Conservation (phyloP, 2,329 filamentous ascomycete species). For the Dactylellina parvicollis region DNA sequence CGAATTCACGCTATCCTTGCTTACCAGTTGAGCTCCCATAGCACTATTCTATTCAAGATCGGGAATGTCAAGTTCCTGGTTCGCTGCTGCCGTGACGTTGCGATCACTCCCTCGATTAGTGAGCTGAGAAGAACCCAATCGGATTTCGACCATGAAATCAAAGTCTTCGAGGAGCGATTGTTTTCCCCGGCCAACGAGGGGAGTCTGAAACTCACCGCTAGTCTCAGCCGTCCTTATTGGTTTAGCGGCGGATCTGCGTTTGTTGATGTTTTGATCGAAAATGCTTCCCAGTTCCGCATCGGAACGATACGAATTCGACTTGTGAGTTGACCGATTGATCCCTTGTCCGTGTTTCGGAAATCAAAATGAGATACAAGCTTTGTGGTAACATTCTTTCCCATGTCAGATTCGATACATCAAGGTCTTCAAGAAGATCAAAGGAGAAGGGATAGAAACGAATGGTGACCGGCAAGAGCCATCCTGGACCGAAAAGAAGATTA, state of each 20-base stretch:
- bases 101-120: constrained; percentile 56
- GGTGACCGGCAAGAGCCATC: constrained; percentile 54
- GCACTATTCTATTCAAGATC: constrained; percentile 56
- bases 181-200: constrained; percentile 48
- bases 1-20: neutral
- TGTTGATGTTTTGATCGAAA: constrained; percentile 57
- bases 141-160: constrained; percentile 54
- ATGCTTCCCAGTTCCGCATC: constrained; percentile 54
- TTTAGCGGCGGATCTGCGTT: constrained; percentile 57
- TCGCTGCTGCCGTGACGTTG: constrained; percentile 57
- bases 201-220: constrained; percentile 56
- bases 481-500: constrained; percentile 56
- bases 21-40: constrained; percentile 34
- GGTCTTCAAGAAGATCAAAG: constrained; percentile 17
- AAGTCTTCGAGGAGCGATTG: constrained; percentile 54
- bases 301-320: constrained; percentile 54
- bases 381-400: too few species aligned
- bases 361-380: constrained; percentile 45
- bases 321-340: constrained; percentile 53
- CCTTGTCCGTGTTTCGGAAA: constrained; percentile 55
- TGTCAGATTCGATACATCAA: constrained; percentile 37
- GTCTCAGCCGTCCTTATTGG: constrained; percentile 56
- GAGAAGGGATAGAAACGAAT: constrained; percentile 35
- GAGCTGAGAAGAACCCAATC: constrained; percentile 53
- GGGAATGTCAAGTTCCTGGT: constrained; percentile 55